phyloP scores from a whole-genome alignment of 345 rosid species.

The Microcos paniculata region DNA sequence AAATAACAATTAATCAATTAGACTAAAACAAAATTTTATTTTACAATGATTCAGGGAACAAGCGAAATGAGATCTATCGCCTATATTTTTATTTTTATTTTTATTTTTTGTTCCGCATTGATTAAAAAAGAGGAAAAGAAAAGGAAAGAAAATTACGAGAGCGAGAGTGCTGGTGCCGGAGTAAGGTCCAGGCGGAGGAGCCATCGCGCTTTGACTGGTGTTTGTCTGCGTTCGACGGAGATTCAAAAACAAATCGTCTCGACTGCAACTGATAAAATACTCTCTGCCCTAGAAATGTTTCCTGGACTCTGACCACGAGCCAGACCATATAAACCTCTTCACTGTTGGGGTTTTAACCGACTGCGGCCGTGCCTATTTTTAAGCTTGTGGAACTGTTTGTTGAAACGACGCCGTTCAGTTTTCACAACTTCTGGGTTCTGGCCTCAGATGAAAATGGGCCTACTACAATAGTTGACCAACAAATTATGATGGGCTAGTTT shows the following conservation, averaged over 20 bases:
- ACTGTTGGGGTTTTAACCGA: neutral
- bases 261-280: neutral
- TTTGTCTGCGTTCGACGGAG: neutral
- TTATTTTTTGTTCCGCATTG: neutral
- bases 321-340: neutral
- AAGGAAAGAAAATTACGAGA: slow-evolving; percentile 39
- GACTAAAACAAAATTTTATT: neutral
- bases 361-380: neutral
- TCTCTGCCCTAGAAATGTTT: slow-evolving; percentile 13
- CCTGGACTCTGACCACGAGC: neutral
- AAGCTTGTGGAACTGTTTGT: neutral
- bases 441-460: neutral
- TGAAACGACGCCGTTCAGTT: neutral
- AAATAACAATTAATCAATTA: neutral
- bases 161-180: slow-evolving; percentile 89
- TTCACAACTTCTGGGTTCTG: neutral
- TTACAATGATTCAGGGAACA: neutral
- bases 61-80: neutral
- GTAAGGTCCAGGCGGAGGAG: slow-evolving; percentile 83
- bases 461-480: neutral
- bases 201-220: slow-evolving; percentile 37
- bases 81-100: neutral
- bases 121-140: neutral
- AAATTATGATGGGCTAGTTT: neutral
- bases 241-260: neutral